A percentile compares a stretch with the other conserved stretches of the same genome.
Evolutionary conservation across 225 moss, liverwort and hornwort species (phyloP).

Genomic region (Physcomitrellopsis africana): DNA sequence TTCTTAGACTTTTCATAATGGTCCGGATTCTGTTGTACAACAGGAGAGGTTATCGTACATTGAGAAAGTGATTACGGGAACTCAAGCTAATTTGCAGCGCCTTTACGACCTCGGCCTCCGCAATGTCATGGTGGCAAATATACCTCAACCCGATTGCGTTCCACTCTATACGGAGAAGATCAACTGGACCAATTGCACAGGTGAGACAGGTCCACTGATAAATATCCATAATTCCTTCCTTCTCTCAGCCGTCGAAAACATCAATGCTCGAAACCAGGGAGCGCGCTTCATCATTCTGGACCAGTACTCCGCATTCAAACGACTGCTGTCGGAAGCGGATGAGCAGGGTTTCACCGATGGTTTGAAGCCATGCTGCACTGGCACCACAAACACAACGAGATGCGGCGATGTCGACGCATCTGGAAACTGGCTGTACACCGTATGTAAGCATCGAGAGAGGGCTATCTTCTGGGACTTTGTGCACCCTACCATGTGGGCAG

Average conservation of each 20-base stretch:
- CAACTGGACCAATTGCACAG: conserved; percentile 28
- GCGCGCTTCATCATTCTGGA: conserved; percentile 53
- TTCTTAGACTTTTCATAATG: neutral
- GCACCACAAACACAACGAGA: neutral
- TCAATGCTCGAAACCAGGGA: conserved; percentile 43
- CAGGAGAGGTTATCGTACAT: conserved; percentile 24
- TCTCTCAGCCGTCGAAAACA: conserved; percentile 24
- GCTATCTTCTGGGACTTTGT: conserved; percentile 45
- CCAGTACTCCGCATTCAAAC: conserved; percentile 26
- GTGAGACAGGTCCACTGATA: neutral
- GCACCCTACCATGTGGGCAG: conserved; percentile 52
- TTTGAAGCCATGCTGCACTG: conserved; percentile 42
- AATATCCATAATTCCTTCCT: conserved; percentile 45
- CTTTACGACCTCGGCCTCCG: conserved; percentile 51
- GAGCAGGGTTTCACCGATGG: conserved; percentile 24
- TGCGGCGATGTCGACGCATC: conserved; percentile 42
- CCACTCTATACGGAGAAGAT: neutral
- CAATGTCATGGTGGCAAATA: conserved; percentile 41
- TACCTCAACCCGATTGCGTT: conserved; percentile 10
- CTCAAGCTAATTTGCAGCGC: conserved; percentile 45
- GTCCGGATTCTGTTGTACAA: neutral
- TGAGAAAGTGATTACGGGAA: conserved; percentile 32
- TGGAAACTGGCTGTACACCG: conserved; percentile 23
- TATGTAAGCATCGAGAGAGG: conserved; percentile 34
- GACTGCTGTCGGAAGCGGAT: neutral